Evolutionary conservation across 257 asterid genomes (phyloP).

Genomic region (Hygrophila difformis): DNA sequence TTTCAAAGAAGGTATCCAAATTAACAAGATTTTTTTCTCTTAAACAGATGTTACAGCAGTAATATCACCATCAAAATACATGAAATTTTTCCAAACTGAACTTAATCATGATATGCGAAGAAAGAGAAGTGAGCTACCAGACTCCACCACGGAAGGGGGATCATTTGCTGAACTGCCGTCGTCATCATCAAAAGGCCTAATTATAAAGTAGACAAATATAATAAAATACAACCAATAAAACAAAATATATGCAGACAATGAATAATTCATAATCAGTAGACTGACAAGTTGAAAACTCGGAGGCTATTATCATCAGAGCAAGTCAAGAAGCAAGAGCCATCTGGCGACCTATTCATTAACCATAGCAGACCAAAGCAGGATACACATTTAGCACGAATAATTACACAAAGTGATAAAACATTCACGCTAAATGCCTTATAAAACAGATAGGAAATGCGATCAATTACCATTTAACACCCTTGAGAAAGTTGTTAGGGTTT

Average conservation of each 20-base stretch:
- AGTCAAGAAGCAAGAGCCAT: conserved; percentile 83
- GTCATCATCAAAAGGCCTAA: conserved; percentile 53
- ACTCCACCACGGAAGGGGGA: conserved; percentile 33
- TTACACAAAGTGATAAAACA: too few species aligned
- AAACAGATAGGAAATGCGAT: background rate
- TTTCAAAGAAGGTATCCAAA: too few species aligned
- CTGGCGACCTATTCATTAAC: conserved; percentile 71
- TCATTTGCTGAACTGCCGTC: conserved; percentile 15
- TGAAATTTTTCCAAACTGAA: background rate
- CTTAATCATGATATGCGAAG: background rate
- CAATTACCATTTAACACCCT: conserved; percentile 81
- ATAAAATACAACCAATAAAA: background rate
- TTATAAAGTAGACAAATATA: conserved; percentile 1
- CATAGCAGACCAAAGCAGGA: too few species aligned
- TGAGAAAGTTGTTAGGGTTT: conserved; percentile 78
- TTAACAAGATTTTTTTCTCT: too few species aligned
- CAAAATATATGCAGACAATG: background rate
- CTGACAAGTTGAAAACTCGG: conserved; percentile 63
- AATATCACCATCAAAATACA: background rate
- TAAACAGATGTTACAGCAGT: too few species aligned
- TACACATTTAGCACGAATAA: too few species aligned
- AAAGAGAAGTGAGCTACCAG: conserved; percentile 33
- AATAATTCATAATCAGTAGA: background rate
- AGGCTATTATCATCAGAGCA: conserved; percentile 75
- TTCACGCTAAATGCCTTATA: too few species aligned